Conservation (phyloP, 495 filamentous ascomycete species). For the Parathielavia appendiculata region DNA sequence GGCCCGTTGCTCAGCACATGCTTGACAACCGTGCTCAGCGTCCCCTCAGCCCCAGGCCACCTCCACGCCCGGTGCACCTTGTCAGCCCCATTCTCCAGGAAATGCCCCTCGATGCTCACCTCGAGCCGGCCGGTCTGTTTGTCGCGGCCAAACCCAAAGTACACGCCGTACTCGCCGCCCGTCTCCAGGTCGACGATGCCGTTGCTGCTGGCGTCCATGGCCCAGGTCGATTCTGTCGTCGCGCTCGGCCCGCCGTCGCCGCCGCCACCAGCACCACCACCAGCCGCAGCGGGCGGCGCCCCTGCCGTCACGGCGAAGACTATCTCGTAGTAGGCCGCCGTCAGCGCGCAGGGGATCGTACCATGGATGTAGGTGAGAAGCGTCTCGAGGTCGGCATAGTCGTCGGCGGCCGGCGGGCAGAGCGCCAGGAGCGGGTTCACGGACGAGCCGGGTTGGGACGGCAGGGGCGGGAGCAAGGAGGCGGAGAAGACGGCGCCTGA, state of each 20-base stretch:
- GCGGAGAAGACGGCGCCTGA: constrained; percentile 33
- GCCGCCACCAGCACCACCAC: not conserved
- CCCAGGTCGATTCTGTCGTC: constrained; percentile 9
- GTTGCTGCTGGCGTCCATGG: constrained; percentile 11
- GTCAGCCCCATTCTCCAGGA: constrained; percentile 1
- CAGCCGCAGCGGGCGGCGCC: not conserved
- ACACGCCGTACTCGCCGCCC: constrained; percentile 17
- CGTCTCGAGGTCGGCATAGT: constrained; percentile 19
- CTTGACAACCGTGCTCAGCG: constrained; percentile 13
- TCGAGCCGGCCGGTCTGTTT: not conserved
- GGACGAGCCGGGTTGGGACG: not conserved
- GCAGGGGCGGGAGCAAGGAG: constrained; percentile 26
- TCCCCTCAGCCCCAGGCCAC: constrained; percentile 9
- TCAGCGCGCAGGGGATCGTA: constrained; percentile 27
- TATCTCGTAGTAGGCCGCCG: constrained; percentile 14
- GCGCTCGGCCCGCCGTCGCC: not conserved
- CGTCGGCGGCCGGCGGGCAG: constrained; percentile 5
- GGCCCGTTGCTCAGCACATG: constrained; percentile 13
- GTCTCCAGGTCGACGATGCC: constrained; percentile 22
- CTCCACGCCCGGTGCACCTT: constrained; percentile 16
- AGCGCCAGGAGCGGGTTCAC: constrained; percentile 20
- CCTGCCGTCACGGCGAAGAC: not conserved
- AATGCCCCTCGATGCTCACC: constrained; percentile 16
- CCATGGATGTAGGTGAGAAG: constrained; percentile 24
- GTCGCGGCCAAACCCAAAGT: constrained; percentile 17